Conservation (phyloP, 2,329 filamentous ascomycete species). For the Fusarium sp. region DNA sequence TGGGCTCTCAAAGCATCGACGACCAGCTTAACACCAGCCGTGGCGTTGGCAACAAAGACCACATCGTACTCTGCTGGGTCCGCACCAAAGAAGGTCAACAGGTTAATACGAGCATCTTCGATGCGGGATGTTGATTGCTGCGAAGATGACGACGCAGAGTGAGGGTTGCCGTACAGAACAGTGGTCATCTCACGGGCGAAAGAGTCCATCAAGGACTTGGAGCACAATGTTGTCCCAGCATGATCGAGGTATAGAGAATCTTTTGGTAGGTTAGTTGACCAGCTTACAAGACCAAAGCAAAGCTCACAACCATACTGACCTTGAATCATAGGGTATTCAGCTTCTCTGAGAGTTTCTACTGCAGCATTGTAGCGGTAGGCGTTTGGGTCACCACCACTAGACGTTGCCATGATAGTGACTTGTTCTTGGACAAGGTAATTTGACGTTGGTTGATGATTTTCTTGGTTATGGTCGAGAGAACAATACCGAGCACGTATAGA, state of each 20-base stretch:
- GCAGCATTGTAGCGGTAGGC: constrained; percentile 62
- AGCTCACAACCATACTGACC: constrained; percentile 54
- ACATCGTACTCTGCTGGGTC: constrained; percentile 84
- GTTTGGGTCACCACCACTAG: constrained; percentile 7
- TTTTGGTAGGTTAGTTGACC: constrained; percentile 47
- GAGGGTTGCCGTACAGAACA: constrained; percentile 88
- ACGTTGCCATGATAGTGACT: constrained; percentile 7
- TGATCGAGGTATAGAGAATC: constrained; percentile 88
- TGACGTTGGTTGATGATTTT: not conserved
- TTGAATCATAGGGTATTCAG: constrained; percentile 75
- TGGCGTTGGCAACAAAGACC: constrained; percentile 92
- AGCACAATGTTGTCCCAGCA: constrained; percentile 87
- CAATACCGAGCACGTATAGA: too few relatives aligned
- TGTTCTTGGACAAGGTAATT: not conserved
- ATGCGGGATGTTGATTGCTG: constrained; percentile 78
- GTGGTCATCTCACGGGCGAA: constrained; percentile 82
- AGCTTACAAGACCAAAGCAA: not conserved
- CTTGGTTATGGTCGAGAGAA: not conserved
- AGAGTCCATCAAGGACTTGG: constrained; percentile 80
- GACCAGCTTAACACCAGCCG: constrained; percentile 88
- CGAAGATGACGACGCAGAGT: constrained; percentile 84
- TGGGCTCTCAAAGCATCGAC: constrained; percentile 77
- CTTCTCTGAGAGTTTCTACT: constrained; percentile 66
- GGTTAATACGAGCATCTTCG: constrained; percentile 76
- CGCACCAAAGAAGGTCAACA: constrained; percentile 81